phyloP scores from a whole-genome alignment of 2,329 filamentous ascomycete species.

The Aspergillus alliaceus region DNA sequence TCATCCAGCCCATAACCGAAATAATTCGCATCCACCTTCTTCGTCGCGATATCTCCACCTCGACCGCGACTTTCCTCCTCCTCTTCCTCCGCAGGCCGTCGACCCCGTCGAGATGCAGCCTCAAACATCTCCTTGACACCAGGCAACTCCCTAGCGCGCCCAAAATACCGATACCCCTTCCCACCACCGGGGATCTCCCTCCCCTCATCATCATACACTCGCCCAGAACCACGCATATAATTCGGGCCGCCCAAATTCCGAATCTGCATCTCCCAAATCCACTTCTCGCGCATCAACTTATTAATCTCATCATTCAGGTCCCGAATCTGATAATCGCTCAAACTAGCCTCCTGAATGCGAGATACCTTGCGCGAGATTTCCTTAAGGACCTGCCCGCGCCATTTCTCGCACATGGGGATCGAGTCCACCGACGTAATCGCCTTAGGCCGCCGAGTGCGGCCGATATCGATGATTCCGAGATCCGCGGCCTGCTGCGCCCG shows the following conservation, averaged over 20 bases:
- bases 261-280: constrained; percentile 98
- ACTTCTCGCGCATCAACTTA: constrained; percentile 97
- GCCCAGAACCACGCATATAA: constrained; percentile 77
- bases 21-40: constrained; percentile 86
- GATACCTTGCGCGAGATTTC: constrained; percentile 97
- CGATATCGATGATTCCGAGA: constrained; percentile 91
- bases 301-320: constrained; percentile 99
- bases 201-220: constrained; percentile 72
- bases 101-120: constrained; percentile 62
- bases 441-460: constrained; percentile 85
- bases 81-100: constrained; percentile 66
- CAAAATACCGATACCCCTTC: constrained; percentile 94
- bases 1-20: constrained; percentile 94
- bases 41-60: constrained; percentile 48
- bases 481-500: constrained; percentile 95
- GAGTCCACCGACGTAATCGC: constrained; percentile 82
- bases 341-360: constrained; percentile 84
- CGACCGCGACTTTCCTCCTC: constrained; percentile 60
- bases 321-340: constrained; percentile 96
- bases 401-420: constrained; percentile 90
- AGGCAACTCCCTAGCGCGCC: constrained; percentile 81
- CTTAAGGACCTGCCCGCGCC: constrained; percentile 95
- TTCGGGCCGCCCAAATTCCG: constrained; percentile 94
- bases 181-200: constrained; percentile 70
- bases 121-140: constrained; percentile 97